A percentile compares a stretch with the other conserved stretches of the same genome.
phyloP scores from a whole-genome alignment of 331 rosid genomes.

The Phaseolus coccineus region DNA sequence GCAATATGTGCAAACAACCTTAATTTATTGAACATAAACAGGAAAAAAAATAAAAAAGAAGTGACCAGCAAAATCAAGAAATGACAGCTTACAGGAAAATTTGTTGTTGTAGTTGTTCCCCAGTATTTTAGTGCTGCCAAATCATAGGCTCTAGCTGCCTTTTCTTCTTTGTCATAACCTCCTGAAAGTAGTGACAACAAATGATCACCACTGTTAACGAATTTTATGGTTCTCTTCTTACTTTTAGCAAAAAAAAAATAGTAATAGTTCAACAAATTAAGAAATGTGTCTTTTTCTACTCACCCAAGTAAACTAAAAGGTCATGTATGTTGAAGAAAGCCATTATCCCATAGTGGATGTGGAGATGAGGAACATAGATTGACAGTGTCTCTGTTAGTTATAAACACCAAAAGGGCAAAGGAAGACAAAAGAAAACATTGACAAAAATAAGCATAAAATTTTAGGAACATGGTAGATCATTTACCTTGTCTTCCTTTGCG shows the following conservation, averaged over 20 bases:
- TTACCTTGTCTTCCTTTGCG: conserved; percentile 96
- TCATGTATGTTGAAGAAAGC: conserved; percentile 48
- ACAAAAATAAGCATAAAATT: not conserved
- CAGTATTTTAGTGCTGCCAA: conserved; percentile 94
- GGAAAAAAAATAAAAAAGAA: not conserved
- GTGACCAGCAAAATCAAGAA: not conserved
- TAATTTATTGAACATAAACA: conserved; percentile 16
- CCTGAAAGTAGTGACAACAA: conserved; percentile 52
- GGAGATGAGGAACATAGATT: conserved; percentile 30
- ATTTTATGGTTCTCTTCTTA: not conserved
- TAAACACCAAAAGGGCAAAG: not conserved
- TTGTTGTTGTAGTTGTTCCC: conserved; percentile 95
- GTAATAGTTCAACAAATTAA: not conserved
- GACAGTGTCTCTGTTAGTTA: not conserved
- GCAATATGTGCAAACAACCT: conserved; percentile 29
- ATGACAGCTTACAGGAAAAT: conserved; percentile 74
- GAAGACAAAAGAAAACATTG: not conserved
- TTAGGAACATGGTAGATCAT: conserved; percentile 11
- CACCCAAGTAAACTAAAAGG: conserved; percentile 86
- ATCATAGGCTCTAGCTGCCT: conserved; percentile 95
- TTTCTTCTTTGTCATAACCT: conserved; percentile 97
- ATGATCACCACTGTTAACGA: not conserved
- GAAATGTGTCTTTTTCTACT: conserved; percentile 41
- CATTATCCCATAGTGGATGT: conserved; percentile 28
- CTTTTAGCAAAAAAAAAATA: not conserved